Percentiles rank a stretch among this genome's conserved stretches.
Evolutionary conservation across 176 grass and related monocot species (phyloP).

Genomic region (Paspalum vaginatum): DNA sequence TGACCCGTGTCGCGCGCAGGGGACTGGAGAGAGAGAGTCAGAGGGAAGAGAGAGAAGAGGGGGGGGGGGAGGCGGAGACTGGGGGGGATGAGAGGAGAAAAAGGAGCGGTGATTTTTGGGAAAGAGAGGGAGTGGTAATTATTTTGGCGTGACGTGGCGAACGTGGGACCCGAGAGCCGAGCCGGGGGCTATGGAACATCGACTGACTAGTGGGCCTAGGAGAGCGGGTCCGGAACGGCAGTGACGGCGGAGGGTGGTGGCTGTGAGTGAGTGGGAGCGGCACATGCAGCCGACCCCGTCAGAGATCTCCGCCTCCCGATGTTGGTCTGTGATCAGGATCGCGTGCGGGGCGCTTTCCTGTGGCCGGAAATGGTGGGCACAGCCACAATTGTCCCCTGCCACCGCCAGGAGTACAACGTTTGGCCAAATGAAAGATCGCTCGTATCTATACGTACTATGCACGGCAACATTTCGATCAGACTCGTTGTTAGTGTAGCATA

Average conservation of each 20-base stretch:
- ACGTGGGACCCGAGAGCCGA: conserved; percentile 34
- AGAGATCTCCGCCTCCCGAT: conserved; percentile 49
- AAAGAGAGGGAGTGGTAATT: not conserved
- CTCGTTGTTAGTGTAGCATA: too few relatives aligned
- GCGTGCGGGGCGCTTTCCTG: not conserved
- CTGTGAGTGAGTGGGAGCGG: not conserved
- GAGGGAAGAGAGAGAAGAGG: not conserved
- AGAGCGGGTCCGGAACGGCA: accelerated
- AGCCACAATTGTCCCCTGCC: not conserved
- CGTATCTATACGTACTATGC: not conserved
- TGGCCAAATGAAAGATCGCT: not conserved
- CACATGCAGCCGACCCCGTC: conserved; percentile 18
- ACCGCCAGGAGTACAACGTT: not conserved
- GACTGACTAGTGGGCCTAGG: not conserved
- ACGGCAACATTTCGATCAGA: too few relatives aligned
- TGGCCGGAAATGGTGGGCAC: not conserved
- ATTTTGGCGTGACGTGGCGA: conserved; percentile 49
- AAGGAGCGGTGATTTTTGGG: conserved; percentile 33
- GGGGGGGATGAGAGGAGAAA: not conserved
- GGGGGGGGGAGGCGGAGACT: not conserved
- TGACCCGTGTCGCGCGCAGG: conserved; percentile 39
- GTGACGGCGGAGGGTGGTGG: not conserved
- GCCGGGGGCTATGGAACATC: not conserved
- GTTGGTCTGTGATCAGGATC: conserved; percentile 37
- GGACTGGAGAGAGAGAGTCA: not conserved